Evolutionary conservation across 306 rosid genomes (phyloP), one percentile per base, ranked within the genome.

Genomic region (Quercus engelmannii): DNA sequence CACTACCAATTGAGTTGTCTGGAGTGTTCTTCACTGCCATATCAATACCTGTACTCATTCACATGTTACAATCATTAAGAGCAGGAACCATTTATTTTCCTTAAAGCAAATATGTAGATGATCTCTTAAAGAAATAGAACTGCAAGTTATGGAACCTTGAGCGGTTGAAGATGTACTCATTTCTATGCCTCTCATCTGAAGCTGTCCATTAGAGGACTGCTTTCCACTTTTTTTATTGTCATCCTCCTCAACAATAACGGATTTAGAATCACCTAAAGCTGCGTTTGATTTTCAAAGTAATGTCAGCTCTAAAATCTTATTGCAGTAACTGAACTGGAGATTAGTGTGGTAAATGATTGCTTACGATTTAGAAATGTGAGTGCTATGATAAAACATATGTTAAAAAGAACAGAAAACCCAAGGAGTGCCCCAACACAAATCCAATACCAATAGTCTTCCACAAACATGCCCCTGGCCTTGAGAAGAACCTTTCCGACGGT

Each of bases 391-490:
- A 88, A 91, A 65, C 79, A 56, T 74, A 87, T 0, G 86, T 90
- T 94, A 80, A 89, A 92, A 71, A 91, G 73, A 64, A 92, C 55
- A 55, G 92, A 88, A 87, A 86, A 94, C 12, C 88, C 98, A 63
- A 84, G 54, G 57, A 92, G 87, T 73, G 97, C 97, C 61, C 85
- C 98, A 33, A 94, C 23, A 80, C 84, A 86, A 71, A 94, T 83
- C 98, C 97, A 91, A 71, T 83, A 94, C 97, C 93, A 89, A 73
- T 88, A 78, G 28, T 90, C 89, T 25, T 88, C 91, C 8, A 84
- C 74, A 54, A 75, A 89, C 82, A 91, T 84, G 71, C 89, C 93
- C 84, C 94, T 92, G 73, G 84, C 78, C 86, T 18, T 85, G 23
- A 92, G 93, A 76, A 92, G 90, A 80, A 87, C 84, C 85, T 80